phyloP scores from a whole-genome alignment of 1,284 basidiomycete species.

The Taiwanofungus camphoratus region DNA sequence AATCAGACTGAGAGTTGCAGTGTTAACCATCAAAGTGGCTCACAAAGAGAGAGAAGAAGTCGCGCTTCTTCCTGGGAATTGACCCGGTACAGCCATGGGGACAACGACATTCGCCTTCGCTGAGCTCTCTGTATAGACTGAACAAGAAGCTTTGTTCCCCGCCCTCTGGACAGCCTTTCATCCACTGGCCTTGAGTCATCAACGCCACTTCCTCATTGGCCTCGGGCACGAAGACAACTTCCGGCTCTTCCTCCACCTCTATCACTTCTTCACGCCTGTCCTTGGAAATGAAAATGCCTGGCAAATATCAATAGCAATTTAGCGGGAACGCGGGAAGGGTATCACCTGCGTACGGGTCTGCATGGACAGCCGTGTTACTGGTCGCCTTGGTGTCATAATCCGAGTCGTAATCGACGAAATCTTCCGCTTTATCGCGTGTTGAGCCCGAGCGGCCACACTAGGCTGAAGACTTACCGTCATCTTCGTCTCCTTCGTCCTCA shows the following conservation, averaged over 20 bases:
- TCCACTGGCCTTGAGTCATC: constrained; percentile 89
- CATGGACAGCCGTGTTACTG: constrained; percentile 40
- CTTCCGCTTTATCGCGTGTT: constrained; percentile 33
- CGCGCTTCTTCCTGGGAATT: constrained; percentile 54
- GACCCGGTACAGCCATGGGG: constrained; percentile 65
- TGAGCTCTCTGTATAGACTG: constrained; percentile 71
- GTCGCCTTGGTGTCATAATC: constrained; percentile 52
- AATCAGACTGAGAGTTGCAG: neutral
- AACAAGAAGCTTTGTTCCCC: constrained; percentile 87
- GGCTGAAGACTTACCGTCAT: constrained; percentile 38
- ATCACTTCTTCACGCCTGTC: constrained; percentile 82
- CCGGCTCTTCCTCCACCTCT: constrained; percentile 77
- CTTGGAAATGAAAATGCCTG: constrained; percentile 90
- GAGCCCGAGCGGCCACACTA: neutral
- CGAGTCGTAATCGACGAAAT: constrained; percentile 73
- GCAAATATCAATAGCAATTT: neutral
- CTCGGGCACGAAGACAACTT: constrained; percentile 43
- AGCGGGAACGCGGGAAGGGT: neutral
- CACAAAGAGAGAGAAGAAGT: constrained; percentile 82
- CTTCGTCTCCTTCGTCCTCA: constrained; percentile 39
- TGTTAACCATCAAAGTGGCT: constrained; percentile 36
- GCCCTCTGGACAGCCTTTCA: constrained; percentile 92
- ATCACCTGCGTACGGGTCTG: constrained; percentile 75
- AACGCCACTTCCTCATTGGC: constrained; percentile 49
- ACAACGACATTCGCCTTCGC: constrained; percentile 59